Evolutionary conservation across 1,284 basidiomycete genomes (phyloP).

Genomic region (Neolentinus lepideus): DNA sequence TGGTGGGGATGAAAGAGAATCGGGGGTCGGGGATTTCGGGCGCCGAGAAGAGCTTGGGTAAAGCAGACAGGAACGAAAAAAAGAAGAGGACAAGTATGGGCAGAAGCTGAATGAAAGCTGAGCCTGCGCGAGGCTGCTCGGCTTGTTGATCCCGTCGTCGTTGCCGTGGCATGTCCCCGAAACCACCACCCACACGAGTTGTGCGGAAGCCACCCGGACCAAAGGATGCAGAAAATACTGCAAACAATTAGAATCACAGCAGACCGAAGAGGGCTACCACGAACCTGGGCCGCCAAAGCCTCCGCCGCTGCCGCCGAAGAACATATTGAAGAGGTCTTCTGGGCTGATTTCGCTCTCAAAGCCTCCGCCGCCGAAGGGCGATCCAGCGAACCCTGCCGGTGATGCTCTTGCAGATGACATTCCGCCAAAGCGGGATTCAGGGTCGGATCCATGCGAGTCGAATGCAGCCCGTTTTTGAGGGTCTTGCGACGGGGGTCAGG

Average conservation of each 20-base stretch:
- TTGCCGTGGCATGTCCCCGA: constrained; percentile 22
- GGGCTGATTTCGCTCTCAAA: constrained; percentile 89
- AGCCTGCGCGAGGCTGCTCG: constrained; percentile 42
- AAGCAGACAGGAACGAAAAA: constrained; percentile 80
- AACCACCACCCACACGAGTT: constrained; percentile 40
- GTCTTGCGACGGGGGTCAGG: constrained; percentile 39
- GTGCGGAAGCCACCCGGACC: constrained; percentile 74
- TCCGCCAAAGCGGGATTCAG: constrained; percentile 72
- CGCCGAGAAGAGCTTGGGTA: constrained; percentile 72
- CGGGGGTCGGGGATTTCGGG: constrained; percentile 70
- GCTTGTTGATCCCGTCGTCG: constrained; percentile 27
- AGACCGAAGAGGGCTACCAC: constrained; percentile 8
- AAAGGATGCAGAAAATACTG: constrained; percentile 71
- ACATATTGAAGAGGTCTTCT: constrained; percentile 98
- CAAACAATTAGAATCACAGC: background rate
- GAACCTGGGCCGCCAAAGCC: constrained; percentile 45
- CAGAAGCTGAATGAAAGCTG: constrained; percentile 75
- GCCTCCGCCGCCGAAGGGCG: constrained; percentile 41
- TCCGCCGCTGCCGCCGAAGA: constrained; percentile 78
- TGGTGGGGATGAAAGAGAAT: constrained; percentile 64
- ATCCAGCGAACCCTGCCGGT: constrained; percentile 43
- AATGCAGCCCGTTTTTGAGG: constrained; percentile 87
- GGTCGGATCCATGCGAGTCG: constrained; percentile 83
- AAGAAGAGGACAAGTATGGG: constrained; percentile 81
- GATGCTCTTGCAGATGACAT: constrained; percentile 54